Evolutionary conservation across 345 rosid genomes (phyloP).

Genomic region (Abelmoschus esculentus): DNA sequence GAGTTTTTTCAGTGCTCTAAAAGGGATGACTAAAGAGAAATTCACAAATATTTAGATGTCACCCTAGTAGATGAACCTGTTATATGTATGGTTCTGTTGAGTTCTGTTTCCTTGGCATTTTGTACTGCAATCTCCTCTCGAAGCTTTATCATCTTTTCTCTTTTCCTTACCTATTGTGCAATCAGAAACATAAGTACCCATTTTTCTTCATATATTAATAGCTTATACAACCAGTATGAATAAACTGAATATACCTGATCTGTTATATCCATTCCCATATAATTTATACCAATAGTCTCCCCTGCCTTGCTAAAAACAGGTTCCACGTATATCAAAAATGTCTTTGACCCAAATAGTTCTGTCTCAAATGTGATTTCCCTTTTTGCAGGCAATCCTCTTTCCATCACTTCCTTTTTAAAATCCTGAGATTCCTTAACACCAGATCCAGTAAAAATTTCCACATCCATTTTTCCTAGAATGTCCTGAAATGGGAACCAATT

Average conservation of each 20-base stretch:
- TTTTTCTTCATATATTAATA: not conserved
- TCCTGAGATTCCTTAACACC: constrained; percentile 96
- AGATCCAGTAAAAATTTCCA: constrained; percentile 79
- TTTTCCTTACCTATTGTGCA: constrained; percentile 51
- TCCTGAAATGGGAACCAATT: constrained; percentile 39
- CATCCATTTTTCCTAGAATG: constrained; percentile 80
- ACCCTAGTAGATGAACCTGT: constrained; percentile 46
- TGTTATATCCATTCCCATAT: constrained; percentile 96
- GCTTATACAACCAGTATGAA: not conserved
- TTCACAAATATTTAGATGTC: not conserved
- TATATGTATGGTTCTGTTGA: constrained; percentile 89
- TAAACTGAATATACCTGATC: constrained; percentile 58
- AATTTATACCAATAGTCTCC: constrained; percentile 85
- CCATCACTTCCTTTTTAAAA: constrained; percentile 85
- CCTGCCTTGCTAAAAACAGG: constrained; percentile 84
- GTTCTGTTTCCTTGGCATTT: constrained; percentile 91
- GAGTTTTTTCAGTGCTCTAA: not conserved
- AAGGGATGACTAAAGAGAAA: not conserved
- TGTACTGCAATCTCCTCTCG: constrained; percentile 94
- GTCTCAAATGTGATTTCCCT: constrained; percentile 89
- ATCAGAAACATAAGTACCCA: constrained; percentile 14
- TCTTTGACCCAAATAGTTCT: constrained; percentile 73
- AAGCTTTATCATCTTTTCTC: constrained; percentile 81
- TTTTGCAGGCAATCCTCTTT: constrained; percentile 82
- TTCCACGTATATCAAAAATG: constrained; percentile 79